Conservation (phyloP, 148 eudicot species). For the Fallopia convolvulus region DNA sequence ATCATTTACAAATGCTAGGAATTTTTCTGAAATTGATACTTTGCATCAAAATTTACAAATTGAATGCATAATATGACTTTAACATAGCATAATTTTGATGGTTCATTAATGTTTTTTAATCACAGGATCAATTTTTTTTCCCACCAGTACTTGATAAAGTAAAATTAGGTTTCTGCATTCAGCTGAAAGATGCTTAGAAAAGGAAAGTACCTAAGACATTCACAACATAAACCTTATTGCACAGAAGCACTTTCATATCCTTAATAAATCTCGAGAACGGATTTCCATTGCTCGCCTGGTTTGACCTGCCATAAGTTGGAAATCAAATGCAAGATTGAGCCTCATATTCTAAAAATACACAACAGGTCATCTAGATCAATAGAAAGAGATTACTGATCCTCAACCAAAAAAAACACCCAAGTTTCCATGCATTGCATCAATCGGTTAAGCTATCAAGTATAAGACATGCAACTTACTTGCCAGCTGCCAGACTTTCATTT, state of each 20-base stretch:
- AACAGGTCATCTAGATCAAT: background rate
- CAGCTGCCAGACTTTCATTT: constrained; percentile 29
- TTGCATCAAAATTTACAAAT: background rate
- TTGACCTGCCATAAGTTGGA: constrained; percentile 32
- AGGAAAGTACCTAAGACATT: constrained; percentile 74
- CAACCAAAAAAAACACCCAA: background rate
- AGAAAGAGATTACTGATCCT: background rate
- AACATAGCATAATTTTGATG: background rate
- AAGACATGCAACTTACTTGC: constrained; percentile 7
- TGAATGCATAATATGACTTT: background rate
- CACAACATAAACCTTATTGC: constrained; percentile 59
- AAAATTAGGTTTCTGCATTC: background rate
- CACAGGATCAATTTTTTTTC: too few relatives aligned
- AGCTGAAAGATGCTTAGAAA: constrained; percentile 8
- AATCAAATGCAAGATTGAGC: constrained; percentile 9
- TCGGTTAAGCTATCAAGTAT: background rate
- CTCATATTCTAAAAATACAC: background rate
- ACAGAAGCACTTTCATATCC: constrained; percentile 67
- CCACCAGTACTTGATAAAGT: background rate
- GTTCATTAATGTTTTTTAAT: background rate
- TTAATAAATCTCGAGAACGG: constrained; percentile 38
- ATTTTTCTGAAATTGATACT: background rate
- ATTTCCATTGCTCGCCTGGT: constrained; percentile 14
- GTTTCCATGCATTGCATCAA: background rate
- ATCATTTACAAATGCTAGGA: background rate